These are phyloP conservation scores for Hypoxylon lienhwacheense DNA, from an alignment of 495 filamentous ascomycete genomes.

Conservation along the genomic window DNA sequence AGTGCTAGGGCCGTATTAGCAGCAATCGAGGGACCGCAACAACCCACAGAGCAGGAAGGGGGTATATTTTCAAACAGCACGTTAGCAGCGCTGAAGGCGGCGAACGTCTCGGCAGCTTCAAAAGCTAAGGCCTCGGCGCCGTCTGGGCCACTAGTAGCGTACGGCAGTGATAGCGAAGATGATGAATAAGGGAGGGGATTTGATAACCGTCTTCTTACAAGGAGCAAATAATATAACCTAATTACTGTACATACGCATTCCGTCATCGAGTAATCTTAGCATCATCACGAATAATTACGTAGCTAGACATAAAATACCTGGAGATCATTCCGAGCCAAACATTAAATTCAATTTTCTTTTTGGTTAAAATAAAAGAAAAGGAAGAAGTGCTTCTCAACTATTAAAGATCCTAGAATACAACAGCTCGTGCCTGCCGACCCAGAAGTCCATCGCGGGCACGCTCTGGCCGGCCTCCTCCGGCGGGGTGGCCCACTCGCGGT, in stretches of 20 bases:
- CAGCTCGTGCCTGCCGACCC: conserved; percentile 92
- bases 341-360: too few relatives aligned
- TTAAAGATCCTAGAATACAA: conserved; percentile 98
- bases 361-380: too few relatives aligned
- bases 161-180: conserved; percentile 86
- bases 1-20: conserved; percentile 34
- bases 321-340: too few relatives aligned
- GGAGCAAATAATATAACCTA: background rate
- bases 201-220: background rate
- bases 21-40: conserved; percentile 47
- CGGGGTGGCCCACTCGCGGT: conserved; percentile 56
- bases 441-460: conserved; percentile 86
- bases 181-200: conserved; percentile 25
- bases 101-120: conserved; percentile 53
- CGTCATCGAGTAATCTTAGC: too few relatives aligned
- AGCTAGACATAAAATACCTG: too few relatives aligned
- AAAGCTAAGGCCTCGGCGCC: conserved; percentile 48
- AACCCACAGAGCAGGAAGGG: conserved; percentile 47
- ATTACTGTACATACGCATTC: too few relatives aligned
- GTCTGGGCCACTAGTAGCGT: conserved; percentile 77
- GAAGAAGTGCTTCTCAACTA: conserved; percentile 41
- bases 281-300: too few relatives aligned
- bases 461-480: conserved; percentile 83
- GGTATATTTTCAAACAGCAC: conserved; percentile 83
- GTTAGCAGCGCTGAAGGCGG: conserved; percentile 67